These are phyloP conservation scores for Tephrocybe sp. DNA, from an alignment of 768 basidiomycete species.

Conservation along the genomic window DNA sequence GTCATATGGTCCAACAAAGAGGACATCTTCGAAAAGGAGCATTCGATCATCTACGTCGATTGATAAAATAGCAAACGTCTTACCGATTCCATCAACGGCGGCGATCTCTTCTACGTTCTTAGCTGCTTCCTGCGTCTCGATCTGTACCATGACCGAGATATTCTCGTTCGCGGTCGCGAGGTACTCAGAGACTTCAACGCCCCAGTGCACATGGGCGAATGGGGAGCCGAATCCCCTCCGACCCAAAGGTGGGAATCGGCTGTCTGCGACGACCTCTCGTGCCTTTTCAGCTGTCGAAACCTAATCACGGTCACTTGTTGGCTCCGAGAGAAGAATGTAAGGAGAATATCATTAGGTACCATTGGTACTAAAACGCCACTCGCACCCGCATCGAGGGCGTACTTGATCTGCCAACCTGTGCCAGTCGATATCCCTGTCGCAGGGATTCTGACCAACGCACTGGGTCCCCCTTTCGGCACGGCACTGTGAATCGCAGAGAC, in stretches of 20 bases:
- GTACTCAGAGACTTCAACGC: slow-evolving; percentile 50
- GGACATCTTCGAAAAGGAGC: slow-evolving; percentile 26
- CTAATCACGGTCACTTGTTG: slow-evolving; percentile 26
- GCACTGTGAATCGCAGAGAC: slow-evolving; percentile 54
- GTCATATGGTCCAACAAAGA: slow-evolving; percentile 64
- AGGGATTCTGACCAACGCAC: slow-evolving; percentile 59
- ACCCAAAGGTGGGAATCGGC: slow-evolving; percentile 62
- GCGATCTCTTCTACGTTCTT: slow-evolving; percentile 61
- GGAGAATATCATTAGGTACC: slow-evolving; percentile 34
- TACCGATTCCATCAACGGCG: slow-evolving; percentile 61
- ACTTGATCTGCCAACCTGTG: slow-evolving; percentile 72
- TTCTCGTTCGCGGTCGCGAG: slow-evolving; percentile 53
- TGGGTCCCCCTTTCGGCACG: slow-evolving; percentile 43
- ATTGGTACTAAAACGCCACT: slow-evolving; percentile 66
- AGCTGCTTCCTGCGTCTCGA: slow-evolving; percentile 61
- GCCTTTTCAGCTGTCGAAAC: slow-evolving; percentile 61
- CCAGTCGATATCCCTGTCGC: slow-evolving; percentile 58
- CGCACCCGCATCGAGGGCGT: slow-evolving; percentile 68
- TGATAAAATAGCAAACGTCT: slow-evolving; percentile 18
- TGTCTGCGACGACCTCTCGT: slow-evolving; percentile 51
- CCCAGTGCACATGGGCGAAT: slow-evolving; percentile 61
- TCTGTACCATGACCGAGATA: slow-evolving; percentile 62
- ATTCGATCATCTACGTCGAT: no score
- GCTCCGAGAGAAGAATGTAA: not conserved
- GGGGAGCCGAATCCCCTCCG: slow-evolving; percentile 66